Evolutionary conservation across 805 yeast genomes (phyloP), one percentile per base, ranked within the genome.

Genomic region (Lipomyces sp.): DNA sequence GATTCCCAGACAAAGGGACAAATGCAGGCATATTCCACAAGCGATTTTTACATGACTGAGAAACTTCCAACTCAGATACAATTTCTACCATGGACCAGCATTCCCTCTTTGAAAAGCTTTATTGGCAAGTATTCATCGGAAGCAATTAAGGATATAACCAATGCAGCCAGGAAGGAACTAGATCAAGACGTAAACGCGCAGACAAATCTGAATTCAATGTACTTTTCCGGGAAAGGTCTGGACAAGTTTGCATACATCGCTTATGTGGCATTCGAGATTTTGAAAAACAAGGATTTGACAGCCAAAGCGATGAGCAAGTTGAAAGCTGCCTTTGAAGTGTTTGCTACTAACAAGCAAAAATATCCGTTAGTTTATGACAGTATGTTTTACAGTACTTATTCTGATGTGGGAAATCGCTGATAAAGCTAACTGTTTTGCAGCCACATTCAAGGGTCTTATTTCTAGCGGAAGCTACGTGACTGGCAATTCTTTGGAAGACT

Each of bases 241-340:
- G 96, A 90, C 60, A 93, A 90, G 69, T 91, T 86, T 69, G 96
- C 98, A 0, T 85, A 85, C 74, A 77, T 93, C 48, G 73, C 87
- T 5, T 84, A 83, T 55, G 87, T 83, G 8, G 81, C 83, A 32
- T 81, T 83, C 48, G 82, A 75, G 55, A 74, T 91, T 16, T 65
- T 91, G 39, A 65, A 77, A 14, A 84, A 90, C 63, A 63, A 67
- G 0, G 65, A 61, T 0, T 68, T 84, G 49, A 76, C 93, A 1
- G 59, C 65, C 11, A 66, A 66, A 4, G 70, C 85, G 31, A 70
- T 88, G 39, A 75, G 76, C 1, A 75, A 76, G 51, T 66, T 89
- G 57, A 84, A 85, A 61, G 61, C 68, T 18, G 93, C 96, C 0
- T 73, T 90, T 49, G 76, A 75, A 31, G 76, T 83, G 40, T 93